Evolutionary conservation across 257 asterid species (phyloP).

Genomic region (Cynanchum wilfordii): DNA sequence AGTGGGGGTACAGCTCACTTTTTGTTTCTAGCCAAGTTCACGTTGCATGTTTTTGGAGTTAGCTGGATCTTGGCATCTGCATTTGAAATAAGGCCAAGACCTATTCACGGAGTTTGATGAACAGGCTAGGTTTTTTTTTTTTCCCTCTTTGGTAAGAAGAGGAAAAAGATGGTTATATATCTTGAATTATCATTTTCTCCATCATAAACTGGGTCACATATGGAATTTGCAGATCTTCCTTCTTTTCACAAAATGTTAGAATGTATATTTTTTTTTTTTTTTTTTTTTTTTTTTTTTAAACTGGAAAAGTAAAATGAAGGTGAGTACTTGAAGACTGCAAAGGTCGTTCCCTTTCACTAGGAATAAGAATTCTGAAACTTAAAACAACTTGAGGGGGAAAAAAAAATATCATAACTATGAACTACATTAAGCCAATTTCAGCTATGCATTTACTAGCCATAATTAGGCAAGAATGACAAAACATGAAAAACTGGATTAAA

Average conservation of each 20-base stretch:
- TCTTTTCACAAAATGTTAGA: neutral
- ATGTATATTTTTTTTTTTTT: neutral
- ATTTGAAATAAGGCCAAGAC: too few species aligned
- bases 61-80: neutral
- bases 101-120: neutral
- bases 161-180: neutral
- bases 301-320: neutral
- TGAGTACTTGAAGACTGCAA: neutral
- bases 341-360: neutral
- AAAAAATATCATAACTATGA: neutral
- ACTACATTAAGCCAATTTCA: neutral
- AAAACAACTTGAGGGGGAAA: neutral
- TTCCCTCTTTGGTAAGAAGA: neutral
- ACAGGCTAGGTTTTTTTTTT: neutral
- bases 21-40: neutral
- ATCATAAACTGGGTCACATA: neutral
- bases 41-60: neutral
- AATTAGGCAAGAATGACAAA: neutral
- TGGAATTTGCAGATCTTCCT: neutral
- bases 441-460: neutral
- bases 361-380: neutral
- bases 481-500: neutral
- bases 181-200: neutral
- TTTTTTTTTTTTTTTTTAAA: neutral
- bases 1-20: too few species aligned